Evolutionary conservation across 129 eudicot species (phyloP), one percentile per base, ranked within the genome.

Genomic region (Chrysanthemum makinoi): DNA sequence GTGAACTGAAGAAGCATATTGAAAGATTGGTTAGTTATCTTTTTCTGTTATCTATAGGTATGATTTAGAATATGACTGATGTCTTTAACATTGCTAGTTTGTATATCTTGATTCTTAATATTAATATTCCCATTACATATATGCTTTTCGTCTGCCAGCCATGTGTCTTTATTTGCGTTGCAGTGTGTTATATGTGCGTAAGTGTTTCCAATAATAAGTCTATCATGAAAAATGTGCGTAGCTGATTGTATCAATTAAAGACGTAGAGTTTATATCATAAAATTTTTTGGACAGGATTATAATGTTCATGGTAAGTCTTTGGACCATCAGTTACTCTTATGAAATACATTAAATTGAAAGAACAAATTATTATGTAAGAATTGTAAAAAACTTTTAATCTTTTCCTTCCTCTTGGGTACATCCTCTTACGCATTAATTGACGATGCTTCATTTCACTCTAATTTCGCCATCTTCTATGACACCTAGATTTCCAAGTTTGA

Each of bases 401-500:
- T 15, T 33, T 28, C 19, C 69, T 65, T 33, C 30, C 49, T 60
- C 72, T 39, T 46, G 47, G 30, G 26, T 56, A 6, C 30, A 17
- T 26, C 16, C 10, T 46, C 46, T 19, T 55, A 56, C 47, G 14
- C 51, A 20, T 75, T 72, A 85, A 59, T 88, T 84, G 57, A 74
- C 80, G 71, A 68, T 75, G 51, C 88, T 77, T 61, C 96, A 91
- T 59, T 82, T 86, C 65, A 70, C 48, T 71, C 97, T 79, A 19
- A 88, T 80, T 54, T 88, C 88, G 6, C 89, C 97, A 49, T 78
- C 62, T 77, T 84, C 95, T 51, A 66, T 65, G 12, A 82, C 86
- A 19, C 90, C 95, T 16, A 86, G 85, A 47, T 82, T 88, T 46
- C 97, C 92, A 64, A 91, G 86, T 69, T 79, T 86, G 74, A 91